Evolutionary conservation across 768 basidiomycete genomes (phyloP), one percentile per base, ranked within the genome.

Genomic region (Tulasnella sp.): DNA sequence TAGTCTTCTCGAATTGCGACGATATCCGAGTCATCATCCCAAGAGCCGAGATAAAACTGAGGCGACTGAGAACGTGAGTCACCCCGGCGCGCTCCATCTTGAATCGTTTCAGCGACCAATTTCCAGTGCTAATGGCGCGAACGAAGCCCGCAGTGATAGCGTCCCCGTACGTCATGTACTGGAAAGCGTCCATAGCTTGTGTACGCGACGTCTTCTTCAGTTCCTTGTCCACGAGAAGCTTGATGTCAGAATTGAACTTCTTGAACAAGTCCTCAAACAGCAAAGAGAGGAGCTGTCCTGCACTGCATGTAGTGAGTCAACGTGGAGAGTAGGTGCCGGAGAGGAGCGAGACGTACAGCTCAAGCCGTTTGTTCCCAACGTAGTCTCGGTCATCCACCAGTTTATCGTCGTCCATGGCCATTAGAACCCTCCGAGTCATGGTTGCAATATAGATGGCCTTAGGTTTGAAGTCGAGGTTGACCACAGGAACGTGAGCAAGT

Each of bases 1-100:
- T 75, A 19, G 96, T 98, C 77, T 99, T 99, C 70, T 99, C 96
- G 67, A 99, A 99, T 71, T 99, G 96, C 19, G 90, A 94, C 9
- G 88, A 86, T 62, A 99, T 99, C 21, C 96, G 84, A 7, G 96
- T 99, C 96, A 99, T 99, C 96, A 98, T 99, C 14, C 96, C 96
- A 14, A 99, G 76, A 0, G 96, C 96, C 56, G 90, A 87, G 68
- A 99, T 96, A 75, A 94, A 99, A 66, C 85, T 88, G 49, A 99
- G 73, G 39, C 96, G 83, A 65, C 86, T 91, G 23, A 99, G 80
- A 62, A 99, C 96, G 67, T 99, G 96, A 0, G 96, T 99, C 43
- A 99, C 91, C 31, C 96, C 96, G 0, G 96, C 96, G 32, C 96
- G 82, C 67, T 98, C 94, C 87, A 98, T 98, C 74, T 93, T 94